Percentiles rank a stretch among this genome's conserved stretches.
Evolutionary conservation across 2,329 filamentous ascomycete species (phyloP).

Genomic region (Talaromyces albobiverticillius): DNA sequence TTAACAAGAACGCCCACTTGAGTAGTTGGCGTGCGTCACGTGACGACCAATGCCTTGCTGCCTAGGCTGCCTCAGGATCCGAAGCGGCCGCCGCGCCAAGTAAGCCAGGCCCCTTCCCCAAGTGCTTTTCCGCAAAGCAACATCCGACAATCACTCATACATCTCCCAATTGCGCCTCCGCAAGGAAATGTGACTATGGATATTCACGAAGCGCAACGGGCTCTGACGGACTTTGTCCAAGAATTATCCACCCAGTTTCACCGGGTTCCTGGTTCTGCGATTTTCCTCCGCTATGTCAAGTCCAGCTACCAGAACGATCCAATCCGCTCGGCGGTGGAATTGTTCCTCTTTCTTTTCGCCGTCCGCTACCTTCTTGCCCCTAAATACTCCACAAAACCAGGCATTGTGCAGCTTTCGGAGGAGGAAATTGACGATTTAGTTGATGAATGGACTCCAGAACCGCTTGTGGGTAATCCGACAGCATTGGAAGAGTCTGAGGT

Average conservation of each 20-base stretch:
- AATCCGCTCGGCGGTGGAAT: constrained; percentile 85
- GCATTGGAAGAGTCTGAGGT: constrained; percentile 74
- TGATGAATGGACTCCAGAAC: constrained; percentile 94
- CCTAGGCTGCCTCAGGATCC: too few relatives aligned
- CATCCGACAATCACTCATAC: not conserved
- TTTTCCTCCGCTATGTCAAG: constrained; percentile 90
- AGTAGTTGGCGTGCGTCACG: too few relatives aligned
- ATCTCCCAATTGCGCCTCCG: not conserved
- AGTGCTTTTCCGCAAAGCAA: not conserved
- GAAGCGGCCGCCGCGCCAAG: too few relatives aligned
- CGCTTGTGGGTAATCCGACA: constrained; percentile 73
- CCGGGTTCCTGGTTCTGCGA: constrained; percentile 87
- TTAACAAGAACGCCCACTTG: too few relatives aligned
- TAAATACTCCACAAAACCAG: constrained; percentile 89
- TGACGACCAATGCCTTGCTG: not conserved
- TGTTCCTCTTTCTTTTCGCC: constrained; percentile 92
- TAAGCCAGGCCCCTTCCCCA: too few relatives aligned
- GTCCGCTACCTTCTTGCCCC: constrained; percentile 89
- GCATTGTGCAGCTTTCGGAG: constrained; percentile 83
- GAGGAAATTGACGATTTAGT: constrained; percentile 98
- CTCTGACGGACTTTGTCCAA: constrained; percentile 54
- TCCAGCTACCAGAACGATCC: constrained; percentile 98
- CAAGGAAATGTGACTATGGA: constrained; percentile 47
- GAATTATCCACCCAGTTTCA: constrained; percentile 69
- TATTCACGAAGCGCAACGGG: constrained; percentile 53